A percentile compares a stretch with the other conserved stretches of the same genome.
Conservation (phyloP, 176 grass and related monocot species). For the Musa beccarii region DNA sequence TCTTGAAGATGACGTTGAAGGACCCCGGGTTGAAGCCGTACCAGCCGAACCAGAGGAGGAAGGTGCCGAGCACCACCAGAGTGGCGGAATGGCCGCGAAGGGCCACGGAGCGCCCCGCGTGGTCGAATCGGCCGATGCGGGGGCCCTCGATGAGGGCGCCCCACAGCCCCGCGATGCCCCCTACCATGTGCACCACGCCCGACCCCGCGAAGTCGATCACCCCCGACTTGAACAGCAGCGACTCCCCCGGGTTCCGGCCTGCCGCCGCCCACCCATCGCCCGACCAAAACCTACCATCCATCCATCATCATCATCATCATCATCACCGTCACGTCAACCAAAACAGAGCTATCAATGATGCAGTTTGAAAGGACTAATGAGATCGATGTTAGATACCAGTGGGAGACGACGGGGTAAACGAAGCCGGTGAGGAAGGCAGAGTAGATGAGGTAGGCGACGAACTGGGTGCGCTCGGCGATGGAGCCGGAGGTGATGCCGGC, state of each 20-base stretch:
- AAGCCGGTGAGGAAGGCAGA: constrained; percentile 39
- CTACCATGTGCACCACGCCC: constrained; percentile 38
- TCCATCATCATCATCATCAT: neutral
- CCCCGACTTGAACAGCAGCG: constrained; percentile 26
- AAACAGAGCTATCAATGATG: neutral
- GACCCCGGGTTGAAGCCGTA: constrained; percentile 42
- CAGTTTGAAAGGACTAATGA: neutral
- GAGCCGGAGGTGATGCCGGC: constrained; percentile 39
- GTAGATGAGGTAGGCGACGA: constrained; percentile 32
- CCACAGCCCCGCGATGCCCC: constrained; percentile 32
- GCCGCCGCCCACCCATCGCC: constrained; percentile 30
- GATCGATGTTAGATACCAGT: constrained; percentile 15
- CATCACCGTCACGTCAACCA: neutral
- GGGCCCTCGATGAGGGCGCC: constrained; percentile 35
- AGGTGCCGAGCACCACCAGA: constrained; percentile 31
- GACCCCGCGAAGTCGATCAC: constrained; percentile 43
- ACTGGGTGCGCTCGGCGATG: constrained; percentile 33
- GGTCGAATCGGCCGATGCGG: constrained; percentile 28
- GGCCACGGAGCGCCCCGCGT: neutral
- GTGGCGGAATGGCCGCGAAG: constrained; percentile 19
- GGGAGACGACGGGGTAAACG: constrained; percentile 34
- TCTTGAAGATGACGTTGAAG: constrained; percentile 33
- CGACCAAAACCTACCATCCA: constrained; percentile 27
- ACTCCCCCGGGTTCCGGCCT: neutral
- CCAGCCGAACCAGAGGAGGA: constrained; percentile 43